These are phyloP conservation scores for Erythrophleum fordii DNA, from an alignment of 306 rosid species.

Conservation along the genomic window DNA sequence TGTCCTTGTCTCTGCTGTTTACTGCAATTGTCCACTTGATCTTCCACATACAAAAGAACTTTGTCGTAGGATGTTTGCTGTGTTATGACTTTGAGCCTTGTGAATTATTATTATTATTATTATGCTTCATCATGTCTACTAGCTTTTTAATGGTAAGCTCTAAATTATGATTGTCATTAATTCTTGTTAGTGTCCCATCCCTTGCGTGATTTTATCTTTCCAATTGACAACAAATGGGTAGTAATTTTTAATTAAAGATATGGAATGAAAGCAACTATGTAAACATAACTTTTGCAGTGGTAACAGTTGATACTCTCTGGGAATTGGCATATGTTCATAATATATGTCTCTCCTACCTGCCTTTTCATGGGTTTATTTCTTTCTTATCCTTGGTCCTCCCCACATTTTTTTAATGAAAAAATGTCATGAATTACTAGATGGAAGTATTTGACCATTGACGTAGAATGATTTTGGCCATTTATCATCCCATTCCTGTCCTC, in stretches of 20 bases:
- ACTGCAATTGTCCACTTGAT: background rate
- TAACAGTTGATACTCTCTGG: background rate
- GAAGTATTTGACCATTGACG: background rate
- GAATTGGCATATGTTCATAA: background rate
- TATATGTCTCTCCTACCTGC: background rate
- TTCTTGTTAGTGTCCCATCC: background rate
- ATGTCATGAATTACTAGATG: background rate
- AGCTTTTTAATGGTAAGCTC: background rate
- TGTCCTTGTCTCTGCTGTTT: constrained; percentile 13
- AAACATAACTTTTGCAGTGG: background rate
- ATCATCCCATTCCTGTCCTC: background rate
- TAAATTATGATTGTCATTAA: background rate
- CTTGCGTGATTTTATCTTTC: background rate
- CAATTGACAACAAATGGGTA: background rate
- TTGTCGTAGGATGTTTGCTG: constrained; percentile 25
- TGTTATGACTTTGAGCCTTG: background rate
- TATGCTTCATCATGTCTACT: background rate
- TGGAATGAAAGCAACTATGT: background rate
- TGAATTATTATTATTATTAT: background rate
- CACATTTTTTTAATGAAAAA: too few relatives aligned
- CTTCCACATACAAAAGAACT: background rate
- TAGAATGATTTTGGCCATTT: background rate
- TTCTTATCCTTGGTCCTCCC: background rate
- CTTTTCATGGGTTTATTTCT: background rate
- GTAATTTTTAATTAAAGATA: background rate